Conservation (phyloP, 495 filamentous ascomycete genomes). For the Penicillium lividum region DNA sequence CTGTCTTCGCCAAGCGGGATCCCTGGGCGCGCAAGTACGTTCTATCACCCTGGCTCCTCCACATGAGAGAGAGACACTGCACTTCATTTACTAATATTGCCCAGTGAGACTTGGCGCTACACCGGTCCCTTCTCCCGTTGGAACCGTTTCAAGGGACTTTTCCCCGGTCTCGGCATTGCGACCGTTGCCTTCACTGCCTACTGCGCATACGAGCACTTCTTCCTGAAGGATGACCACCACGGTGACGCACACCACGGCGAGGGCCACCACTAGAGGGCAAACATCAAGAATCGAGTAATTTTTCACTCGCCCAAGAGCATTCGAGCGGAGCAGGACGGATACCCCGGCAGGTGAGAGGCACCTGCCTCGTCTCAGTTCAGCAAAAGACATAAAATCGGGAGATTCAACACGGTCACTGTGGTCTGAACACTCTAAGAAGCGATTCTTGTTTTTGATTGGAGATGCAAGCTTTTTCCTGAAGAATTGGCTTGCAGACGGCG, state of each 20-base stretch:
- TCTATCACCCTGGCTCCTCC: not conserved
- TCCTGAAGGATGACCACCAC: constrained; percentile 76
- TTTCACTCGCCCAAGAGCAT: constrained; percentile 15
- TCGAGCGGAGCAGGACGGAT: constrained; percentile 29
- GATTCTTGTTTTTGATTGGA: constrained; percentile 14
- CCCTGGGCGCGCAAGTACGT: constrained; percentile 81
- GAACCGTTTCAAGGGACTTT: constrained; percentile 81
- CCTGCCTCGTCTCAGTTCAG: constrained; percentile 15
- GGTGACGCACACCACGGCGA: constrained; percentile 49
- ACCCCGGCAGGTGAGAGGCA: constrained; percentile 27
- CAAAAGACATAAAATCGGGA: constrained; percentile 14
- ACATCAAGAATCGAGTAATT: not conserved
- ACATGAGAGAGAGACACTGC: constrained; percentile 1
- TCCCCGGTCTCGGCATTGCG: constrained; percentile 91
- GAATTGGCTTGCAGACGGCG: constrained; percentile 26
- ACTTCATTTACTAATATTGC: constrained; percentile 17
- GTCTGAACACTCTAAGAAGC: constrained; percentile 7
- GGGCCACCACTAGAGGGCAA: constrained; percentile 38
- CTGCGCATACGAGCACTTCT: constrained; percentile 83
- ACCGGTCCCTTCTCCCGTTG: constrained; percentile 81
- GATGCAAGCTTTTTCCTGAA: constrained; percentile 11
- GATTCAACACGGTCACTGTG: constrained; percentile 15
- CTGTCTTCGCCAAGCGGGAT: constrained; percentile 63
- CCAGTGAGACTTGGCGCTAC: constrained; percentile 93
- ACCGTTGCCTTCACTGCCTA: constrained; percentile 88